Conservation (phyloP, 2,329 filamentous ascomycete species). For the Didymella pinodella region DNA sequence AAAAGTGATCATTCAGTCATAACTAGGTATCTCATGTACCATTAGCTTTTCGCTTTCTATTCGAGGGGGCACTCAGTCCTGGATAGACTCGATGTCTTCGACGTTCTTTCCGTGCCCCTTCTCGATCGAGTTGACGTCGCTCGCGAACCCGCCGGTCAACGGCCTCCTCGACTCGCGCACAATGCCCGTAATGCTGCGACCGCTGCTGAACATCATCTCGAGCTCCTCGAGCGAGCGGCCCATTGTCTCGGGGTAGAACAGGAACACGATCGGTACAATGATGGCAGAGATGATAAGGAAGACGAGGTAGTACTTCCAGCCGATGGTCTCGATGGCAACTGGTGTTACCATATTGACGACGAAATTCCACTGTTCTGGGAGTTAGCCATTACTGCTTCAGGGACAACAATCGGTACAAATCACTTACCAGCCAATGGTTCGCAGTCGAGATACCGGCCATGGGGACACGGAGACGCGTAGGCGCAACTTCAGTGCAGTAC, state of each 20-base stretch:
- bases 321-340: slow-evolving; percentile 60
- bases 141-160: slow-evolving; percentile 12
- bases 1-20: slow-evolving; percentile 17
- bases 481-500: slow-evolving; percentile 67
- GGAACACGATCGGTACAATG: slow-evolving; percentile 56
- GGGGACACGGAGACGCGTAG: slow-evolving; percentile 60
- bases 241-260: slow-evolving; percentile 60
- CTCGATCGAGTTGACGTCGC: slow-evolving; percentile 12
- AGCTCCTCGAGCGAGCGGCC: slow-evolving; percentile 58
- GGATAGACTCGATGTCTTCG: slow-evolving; percentile 13
- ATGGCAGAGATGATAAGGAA: slow-evolving; percentile 58
- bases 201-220: slow-evolving; percentile 53
- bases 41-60: not conserved
- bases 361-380: slow-evolving; percentile 41
- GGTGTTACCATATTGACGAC: slow-evolving; percentile 41
- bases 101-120: slow-evolving; percentile 15
- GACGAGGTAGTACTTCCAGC: slow-evolving; percentile 62
- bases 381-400: too few relatives aligned
- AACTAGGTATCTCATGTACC: slow-evolving; percentile 1
- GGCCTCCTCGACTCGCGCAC: slow-evolving; percentile 31
- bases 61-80: not conserved
- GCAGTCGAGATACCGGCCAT: slow-evolving; percentile 66
- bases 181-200: slow-evolving; percentile 39
- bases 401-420: too few relatives aligned
- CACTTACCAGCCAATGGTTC: slow-evolving; percentile 57